phyloP scores from a whole-genome alignment of 345 rosid species.

The Eucalyptus erythrocorys region DNA sequence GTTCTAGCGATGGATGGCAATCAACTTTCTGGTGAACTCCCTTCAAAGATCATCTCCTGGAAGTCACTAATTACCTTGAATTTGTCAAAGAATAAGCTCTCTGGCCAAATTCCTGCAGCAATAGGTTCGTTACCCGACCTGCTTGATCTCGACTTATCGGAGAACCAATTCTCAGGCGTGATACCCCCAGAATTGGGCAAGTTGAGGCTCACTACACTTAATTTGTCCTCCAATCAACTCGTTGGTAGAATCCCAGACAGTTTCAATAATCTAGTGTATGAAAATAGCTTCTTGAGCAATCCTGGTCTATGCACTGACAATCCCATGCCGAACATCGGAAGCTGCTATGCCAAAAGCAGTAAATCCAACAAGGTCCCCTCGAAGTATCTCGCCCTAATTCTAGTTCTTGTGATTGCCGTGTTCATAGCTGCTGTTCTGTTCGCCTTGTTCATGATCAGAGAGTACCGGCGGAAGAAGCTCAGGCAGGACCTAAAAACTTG shows the following conservation, averaged over 20 bases:
- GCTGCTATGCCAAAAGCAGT: slow-evolving; percentile 16
- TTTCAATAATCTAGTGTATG: slow-evolving; percentile 51
- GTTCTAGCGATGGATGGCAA: slow-evolving; percentile 45
- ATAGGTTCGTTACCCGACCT: slow-evolving; percentile 49
- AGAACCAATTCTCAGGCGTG: slow-evolving; percentile 53
- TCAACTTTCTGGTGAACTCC: slow-evolving; percentile 55
- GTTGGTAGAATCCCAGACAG: slow-evolving; percentile 47
- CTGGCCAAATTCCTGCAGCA: slow-evolving; percentile 56
- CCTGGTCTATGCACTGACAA: slow-evolving; percentile 41
- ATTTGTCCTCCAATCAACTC: slow-evolving; percentile 66
- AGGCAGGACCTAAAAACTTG: slow-evolving; percentile 31
- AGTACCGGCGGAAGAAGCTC: slow-evolving; percentile 26
- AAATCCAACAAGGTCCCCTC: slow-evolving; percentile 25
- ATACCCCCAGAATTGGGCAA: slow-evolving; percentile 53
- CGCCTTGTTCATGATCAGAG: slow-evolving; percentile 30
- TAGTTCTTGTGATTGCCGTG: slow-evolving; percentile 21
- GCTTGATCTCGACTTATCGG: slow-evolving; percentile 49
- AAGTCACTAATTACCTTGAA: slow-evolving; percentile 25
- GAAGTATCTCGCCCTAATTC: slow-evolving; percentile 28
- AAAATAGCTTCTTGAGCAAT: slow-evolving; percentile 62
- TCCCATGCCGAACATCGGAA: slow-evolving; percentile 41
- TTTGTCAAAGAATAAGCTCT: slow-evolving; percentile 52
- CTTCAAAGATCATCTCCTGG: slow-evolving; percentile 60
- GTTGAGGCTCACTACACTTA: slow-evolving; percentile 24
- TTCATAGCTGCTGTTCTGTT: slow-evolving; percentile 9